Evolutionary conservation across 2,329 filamentous ascomycete genomes (phyloP).

Genomic region (Aplosporella prunicola): DNA sequence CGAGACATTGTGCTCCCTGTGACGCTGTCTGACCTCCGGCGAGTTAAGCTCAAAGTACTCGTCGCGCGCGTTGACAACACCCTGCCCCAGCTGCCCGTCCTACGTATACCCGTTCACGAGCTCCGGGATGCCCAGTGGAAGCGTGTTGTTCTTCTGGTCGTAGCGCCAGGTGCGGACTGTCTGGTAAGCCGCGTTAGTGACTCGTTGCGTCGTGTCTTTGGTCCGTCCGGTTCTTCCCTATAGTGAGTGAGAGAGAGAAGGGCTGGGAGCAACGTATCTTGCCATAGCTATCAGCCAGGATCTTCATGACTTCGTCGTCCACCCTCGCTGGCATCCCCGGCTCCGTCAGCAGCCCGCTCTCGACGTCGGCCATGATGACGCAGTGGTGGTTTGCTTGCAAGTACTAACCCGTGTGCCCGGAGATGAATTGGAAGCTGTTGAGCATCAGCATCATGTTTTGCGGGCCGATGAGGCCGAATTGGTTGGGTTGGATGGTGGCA

Average conservation of each 20-base stretch:
- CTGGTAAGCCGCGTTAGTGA: no score
- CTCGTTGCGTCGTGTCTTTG: no score
- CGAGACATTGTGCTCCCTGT: background rate
- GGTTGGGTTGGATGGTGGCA: background rate
- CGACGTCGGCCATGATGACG: slow-evolving; percentile 10
- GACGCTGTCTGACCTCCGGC: background rate
- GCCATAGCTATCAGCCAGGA: slow-evolving; percentile 7
- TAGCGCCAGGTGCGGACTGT: slow-evolving; percentile 4
- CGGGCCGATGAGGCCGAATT: slow-evolving; percentile 3
- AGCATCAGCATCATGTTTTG: slow-evolving; percentile 9
- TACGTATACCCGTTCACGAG: slow-evolving; percentile 5
- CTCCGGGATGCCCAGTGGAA: slow-evolving; percentile 5
- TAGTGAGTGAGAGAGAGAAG: no score
- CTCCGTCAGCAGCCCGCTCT: slow-evolving; percentile 3
- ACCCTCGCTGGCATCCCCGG: slow-evolving; percentile 8
- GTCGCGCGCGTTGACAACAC: background rate
- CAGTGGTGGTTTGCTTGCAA: slow-evolving; percentile 12
- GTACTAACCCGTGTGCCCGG: slow-evolving; percentile 3
- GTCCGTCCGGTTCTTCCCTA: no score
- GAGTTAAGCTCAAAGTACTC: slow-evolving; percentile 1
- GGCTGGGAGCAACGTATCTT: background rate
- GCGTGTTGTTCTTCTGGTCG: slow-evolving; percentile 1
- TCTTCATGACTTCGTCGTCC: slow-evolving; percentile 8
- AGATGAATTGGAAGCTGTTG: slow-evolving; percentile 12
- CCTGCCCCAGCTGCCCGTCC: background rate